Base-by-base conservation (phyloP, 2,329 filamentous ascomycete species). In the Ophiognomonia clavigignenti-juglandacearum region DNA sequence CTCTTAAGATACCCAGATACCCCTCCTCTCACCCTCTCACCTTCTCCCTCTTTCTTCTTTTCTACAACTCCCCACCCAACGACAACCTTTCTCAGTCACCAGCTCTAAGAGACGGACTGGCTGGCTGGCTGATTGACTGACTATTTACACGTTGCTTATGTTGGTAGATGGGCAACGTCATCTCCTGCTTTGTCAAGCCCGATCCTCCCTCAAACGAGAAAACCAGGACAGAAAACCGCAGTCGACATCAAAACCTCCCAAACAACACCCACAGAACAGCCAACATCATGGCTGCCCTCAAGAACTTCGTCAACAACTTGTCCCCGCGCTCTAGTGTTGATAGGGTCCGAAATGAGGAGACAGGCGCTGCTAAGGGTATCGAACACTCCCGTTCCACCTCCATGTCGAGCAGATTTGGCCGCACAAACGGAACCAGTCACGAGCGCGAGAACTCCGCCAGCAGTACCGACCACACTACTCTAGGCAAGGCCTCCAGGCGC, bases 311-410 rank as follows among this genome's bases (percentile, higher is more conserved):
- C 29, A 47, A 23, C 37, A 44, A 35, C 42, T 48, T 51, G 36
- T 56, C 54, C 4, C 54, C 54, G 4, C 31, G 41, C 14, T 47
- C 52, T 7, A 50, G 46, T 13, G 34, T 44, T 4, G 51, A 51
- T 37, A 43, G 42, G 24, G 40, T 34, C 26, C 22, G 34, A 6
- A 23, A 47, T 8, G 39, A 36, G n/a, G 34, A 26, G 4, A 32
- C 29, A 8, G 34, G 37, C 13, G 32, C 24, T 26, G n/a, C n/a
- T n/a, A n/a, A n/a, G n/a, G n/a, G n/a, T n/a, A 50, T 35, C 9
- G 13, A 31, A 14, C 19, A 37, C 2, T 37, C 35, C 6, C 26
- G 27, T 13, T 45, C 43, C 2, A 37, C 43, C 20, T 45, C 43
- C 2, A 14, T 29, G 34, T 45, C 43, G 18, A 48, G 45, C 38